A percentile compares a stretch with the other conserved stretches of the same genome.
Evolutionary conservation across 257 asterid genomes (phyloP).

Genomic region (Nicotiana noctiflora): DNA sequence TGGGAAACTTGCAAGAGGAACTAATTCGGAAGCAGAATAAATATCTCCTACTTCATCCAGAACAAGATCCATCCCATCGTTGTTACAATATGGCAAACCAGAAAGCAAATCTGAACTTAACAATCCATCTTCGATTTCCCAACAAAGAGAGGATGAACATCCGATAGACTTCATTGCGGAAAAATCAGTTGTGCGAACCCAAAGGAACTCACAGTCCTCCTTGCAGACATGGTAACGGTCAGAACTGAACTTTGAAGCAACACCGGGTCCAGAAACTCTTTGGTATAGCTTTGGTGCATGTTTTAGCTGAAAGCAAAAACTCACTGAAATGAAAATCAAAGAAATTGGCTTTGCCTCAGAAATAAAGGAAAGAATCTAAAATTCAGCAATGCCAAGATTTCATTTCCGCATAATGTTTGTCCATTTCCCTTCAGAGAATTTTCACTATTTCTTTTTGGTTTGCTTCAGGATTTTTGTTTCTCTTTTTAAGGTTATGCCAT

Average conservation of each 20-base stretch:
- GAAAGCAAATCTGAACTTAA: slow-evolving; percentile 30
- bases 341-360: background rate
- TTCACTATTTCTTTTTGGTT: background rate
- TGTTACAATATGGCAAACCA: slow-evolving; percentile 43
- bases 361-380: background rate
- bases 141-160: slow-evolving; percentile 61
- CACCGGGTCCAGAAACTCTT: slow-evolving; percentile 59
- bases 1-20: slow-evolving; percentile 48
- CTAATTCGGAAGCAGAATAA: slow-evolving; percentile 36
- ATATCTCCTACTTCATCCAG: slow-evolving; percentile 38
- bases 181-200: slow-evolving; percentile 94
- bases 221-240: slow-evolving; percentile 73
- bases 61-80: slow-evolving; percentile 32
- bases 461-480: background rate
- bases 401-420: background rate
- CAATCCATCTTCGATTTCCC: slow-evolving; percentile 47
- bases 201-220: slow-evolving; percentile 60
- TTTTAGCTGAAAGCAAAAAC: slow-evolving; percentile 44
- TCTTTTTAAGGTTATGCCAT: background rate
- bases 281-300: slow-evolving; percentile 71
- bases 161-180: slow-evolving; percentile 65
- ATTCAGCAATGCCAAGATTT: background rate
- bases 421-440: background rate
- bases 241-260: slow-evolving; percentile 47
- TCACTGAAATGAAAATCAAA: background rate